Evolutionary conservation across 1,284 basidiomycete genomes (phyloP).

Genomic region (Termitomyces sp.): DNA sequence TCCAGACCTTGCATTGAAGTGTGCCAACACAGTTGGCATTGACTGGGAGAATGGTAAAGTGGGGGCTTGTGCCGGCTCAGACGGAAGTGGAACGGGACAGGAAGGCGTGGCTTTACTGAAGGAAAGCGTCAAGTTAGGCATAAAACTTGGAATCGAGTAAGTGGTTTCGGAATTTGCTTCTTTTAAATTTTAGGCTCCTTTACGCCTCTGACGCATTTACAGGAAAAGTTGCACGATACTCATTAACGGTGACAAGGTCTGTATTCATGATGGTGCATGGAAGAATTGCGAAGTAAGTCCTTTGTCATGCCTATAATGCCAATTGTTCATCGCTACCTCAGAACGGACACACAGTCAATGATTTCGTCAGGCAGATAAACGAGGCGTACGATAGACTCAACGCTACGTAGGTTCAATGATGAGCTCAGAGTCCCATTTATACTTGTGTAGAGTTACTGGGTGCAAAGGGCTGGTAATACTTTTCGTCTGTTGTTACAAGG

Average conservation of each 20-base stretch:
- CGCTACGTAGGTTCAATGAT: slow-evolving; percentile 10
- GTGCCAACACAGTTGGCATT: slow-evolving; percentile 58
- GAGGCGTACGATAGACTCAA: slow-evolving; percentile 68
- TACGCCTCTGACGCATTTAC: slow-evolving; percentile 9
- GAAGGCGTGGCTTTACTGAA: slow-evolving; percentile 62
- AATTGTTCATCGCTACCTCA: slow-evolving; percentile 26
- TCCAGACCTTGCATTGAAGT: slow-evolving; percentile 59
- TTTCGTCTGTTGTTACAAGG: slow-evolving; percentile 4
- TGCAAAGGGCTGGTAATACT: neutral
- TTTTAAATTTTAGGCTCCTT: neutral
- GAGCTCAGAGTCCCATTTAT: neutral
- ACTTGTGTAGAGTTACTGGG: neutral
- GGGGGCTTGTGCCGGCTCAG: slow-evolving; percentile 52
- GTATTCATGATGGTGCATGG: slow-evolving; percentile 77
- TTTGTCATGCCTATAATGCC: neutral
- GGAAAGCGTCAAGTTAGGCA: slow-evolving; percentile 50
- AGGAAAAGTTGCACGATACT: slow-evolving; percentile 84
- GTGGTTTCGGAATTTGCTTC: slow-evolving; percentile 6
- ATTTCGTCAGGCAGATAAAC: slow-evolving; percentile 79
- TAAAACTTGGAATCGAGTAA: slow-evolving; percentile 55
- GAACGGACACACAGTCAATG: slow-evolving; percentile 69
- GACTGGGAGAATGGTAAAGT: slow-evolving; percentile 65
- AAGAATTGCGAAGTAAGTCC: slow-evolving; percentile 76
- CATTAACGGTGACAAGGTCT: slow-evolving; percentile 65
- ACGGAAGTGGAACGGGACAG: slow-evolving; percentile 50